phyloP scores from a whole-genome alignment of 352 stramenopile genomes.

The Phytophthora tentaculata region DNA sequence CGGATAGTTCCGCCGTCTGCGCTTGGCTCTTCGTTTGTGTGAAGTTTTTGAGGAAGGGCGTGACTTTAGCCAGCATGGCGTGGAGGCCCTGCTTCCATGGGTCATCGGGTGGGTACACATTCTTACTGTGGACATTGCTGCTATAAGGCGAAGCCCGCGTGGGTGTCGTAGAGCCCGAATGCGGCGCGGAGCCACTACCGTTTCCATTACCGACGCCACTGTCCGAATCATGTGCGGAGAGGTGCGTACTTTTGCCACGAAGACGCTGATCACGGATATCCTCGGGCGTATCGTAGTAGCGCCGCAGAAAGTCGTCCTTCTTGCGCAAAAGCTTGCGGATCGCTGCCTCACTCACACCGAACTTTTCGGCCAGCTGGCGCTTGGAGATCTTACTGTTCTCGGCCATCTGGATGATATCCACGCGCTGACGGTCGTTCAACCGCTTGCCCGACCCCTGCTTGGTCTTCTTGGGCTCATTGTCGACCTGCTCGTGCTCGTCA shows the following conservation, averaged over 20 bases:
- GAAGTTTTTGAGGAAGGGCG: slow-evolving; percentile 73
- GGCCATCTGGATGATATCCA: slow-evolving; percentile 85
- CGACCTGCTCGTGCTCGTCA: slow-evolving; percentile 13
- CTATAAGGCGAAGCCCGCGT: neutral
- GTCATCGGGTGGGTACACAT: slow-evolving; percentile 66
- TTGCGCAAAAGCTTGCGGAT: slow-evolving; percentile 85
- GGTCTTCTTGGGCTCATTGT: slow-evolving; percentile 52
- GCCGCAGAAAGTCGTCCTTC: slow-evolving; percentile 81
- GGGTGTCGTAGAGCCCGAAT: slow-evolving; percentile 7
- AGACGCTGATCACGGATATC: slow-evolving; percentile 76
- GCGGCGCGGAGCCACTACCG: neutral
- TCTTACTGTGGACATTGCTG: slow-evolving; percentile 32
- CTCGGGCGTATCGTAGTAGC: slow-evolving; percentile 83
- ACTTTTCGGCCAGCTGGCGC: slow-evolving; percentile 77
- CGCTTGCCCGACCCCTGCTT: slow-evolving; percentile 77
- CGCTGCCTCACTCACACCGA: slow-evolving; percentile 78
- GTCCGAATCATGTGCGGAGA: no score
- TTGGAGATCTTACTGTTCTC: slow-evolving; percentile 84
- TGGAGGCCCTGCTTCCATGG: slow-evolving; percentile 74
- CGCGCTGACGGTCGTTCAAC: slow-evolving; percentile 81
- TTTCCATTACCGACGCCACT: slow-evolving; percentile 2
- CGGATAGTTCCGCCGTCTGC: slow-evolving; percentile 10
- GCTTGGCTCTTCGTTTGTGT: slow-evolving; percentile 35
- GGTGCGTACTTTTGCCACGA: slow-evolving; percentile 62
- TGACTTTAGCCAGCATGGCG: slow-evolving; percentile 53